phyloP scores from a whole-genome alignment of 2,329 filamentous ascomycete genomes.

The Plectosphaerella sp. region DNA sequence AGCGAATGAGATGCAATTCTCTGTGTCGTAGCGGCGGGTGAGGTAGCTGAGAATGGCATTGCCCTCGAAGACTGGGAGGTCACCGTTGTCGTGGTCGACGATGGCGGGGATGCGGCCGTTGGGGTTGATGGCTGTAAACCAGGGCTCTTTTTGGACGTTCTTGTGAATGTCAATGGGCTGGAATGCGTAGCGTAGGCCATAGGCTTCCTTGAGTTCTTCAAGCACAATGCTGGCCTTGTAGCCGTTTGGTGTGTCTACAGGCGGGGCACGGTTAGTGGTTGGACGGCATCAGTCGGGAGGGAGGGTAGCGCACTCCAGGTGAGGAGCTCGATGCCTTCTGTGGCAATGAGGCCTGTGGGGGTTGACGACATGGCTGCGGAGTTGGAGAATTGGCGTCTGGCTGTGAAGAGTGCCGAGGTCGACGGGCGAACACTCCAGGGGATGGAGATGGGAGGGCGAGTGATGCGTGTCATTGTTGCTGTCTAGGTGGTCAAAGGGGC shows the following conservation, averaged over 20 bases:
- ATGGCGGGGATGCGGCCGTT: slow-evolving; percentile 65
- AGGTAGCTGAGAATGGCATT: slow-evolving; percentile 72
- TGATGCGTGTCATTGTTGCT: too few species aligned
- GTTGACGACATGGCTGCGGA: too few species aligned
- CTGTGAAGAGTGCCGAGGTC: too few species aligned
- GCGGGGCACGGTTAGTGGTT: slow-evolving; percentile 1
- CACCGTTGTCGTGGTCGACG: slow-evolving; percentile 59
- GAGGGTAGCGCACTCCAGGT: slow-evolving; percentile 37
- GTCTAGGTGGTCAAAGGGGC: too few species aligned
- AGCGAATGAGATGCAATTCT: slow-evolving; percentile 34
- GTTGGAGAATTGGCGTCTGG: too few species aligned
- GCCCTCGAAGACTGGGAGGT: slow-evolving; percentile 67
- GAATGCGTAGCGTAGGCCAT: slow-evolving; percentile 55
- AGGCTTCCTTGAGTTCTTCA: slow-evolving; percentile 63
- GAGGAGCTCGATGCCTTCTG: slow-evolving; percentile 60
- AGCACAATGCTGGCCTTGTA: slow-evolving; percentile 57
- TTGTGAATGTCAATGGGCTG: slow-evolving; percentile 55
- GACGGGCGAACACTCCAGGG: too few species aligned
- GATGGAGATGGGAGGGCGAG: too few species aligned
- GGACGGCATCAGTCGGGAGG: slow-evolving; percentile 5
- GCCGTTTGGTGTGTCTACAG: slow-evolving; percentile 44
- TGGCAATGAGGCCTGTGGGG: slow-evolving; percentile 53
- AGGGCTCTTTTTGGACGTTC: slow-evolving; percentile 63
- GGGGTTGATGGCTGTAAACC: slow-evolving; percentile 59
- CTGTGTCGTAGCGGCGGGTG: slow-evolving; percentile 65